Evolutionary conservation across 208 protist species (phyloP), one percentile per base, ranked within the genome.

Genomic region (Acanthamoeba castellanii): DNA sequence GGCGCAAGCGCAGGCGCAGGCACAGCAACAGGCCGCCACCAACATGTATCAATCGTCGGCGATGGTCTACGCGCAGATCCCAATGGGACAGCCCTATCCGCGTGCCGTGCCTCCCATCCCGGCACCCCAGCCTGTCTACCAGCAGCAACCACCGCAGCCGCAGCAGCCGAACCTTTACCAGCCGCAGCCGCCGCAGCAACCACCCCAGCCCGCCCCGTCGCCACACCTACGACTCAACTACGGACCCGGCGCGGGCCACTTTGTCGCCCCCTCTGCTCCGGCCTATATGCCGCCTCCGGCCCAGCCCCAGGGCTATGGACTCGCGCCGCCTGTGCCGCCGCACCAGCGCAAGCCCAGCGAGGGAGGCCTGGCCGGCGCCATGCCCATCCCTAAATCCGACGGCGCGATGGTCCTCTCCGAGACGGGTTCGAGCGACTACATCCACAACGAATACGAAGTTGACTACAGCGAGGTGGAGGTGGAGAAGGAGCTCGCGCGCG

Each of bases 401-500:
- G 76, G 76, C 14, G 42, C 45, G 76, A 85, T 85, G 76, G 76
- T 85, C 25, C 25, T 76, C 14, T 30, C 68, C 34, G 25, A 16
- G 25, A 25, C 76, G 7, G 30, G 30, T 16, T 45, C 76, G 25
- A 55, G 42, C 25, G 76, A 85, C 45, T 85, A 57, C 45, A 85
- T 57, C 76, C 76, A 85, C 76, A 85, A 30, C 76, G 76, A 85
- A 30, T 85, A 85, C 45, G 76, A 85, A 30, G 76, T 85, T 0
- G 76, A 85, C 76, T 85, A 85, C 76, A 55, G 8, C 42, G 76
- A 85, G 22, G 42, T 94, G 14, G 89, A 94, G 32, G 30, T 94
- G 18, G 68, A 81, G 45, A 94, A 81, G 52, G 89, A 94, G 70
- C 34, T 94, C 13, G 89, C 89, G 11, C 37, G 89, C 30, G 89